Evolutionary conservation across 2,329 filamentous ascomycete species (phyloP), one percentile per base, ranked within the genome.

Genomic region (Elsinoe fawcettii): DNA sequence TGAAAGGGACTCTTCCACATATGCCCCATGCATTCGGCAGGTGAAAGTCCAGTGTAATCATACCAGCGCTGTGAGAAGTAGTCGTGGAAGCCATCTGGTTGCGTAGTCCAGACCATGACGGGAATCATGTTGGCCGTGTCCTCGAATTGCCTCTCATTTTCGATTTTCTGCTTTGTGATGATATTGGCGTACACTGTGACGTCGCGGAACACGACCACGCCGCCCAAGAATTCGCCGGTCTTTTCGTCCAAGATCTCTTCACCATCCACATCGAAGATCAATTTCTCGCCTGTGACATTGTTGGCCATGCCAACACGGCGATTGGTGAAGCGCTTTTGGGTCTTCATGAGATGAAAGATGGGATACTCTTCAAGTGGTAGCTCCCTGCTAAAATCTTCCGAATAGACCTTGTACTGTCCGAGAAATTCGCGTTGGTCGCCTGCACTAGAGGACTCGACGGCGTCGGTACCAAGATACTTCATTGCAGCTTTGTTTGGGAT

Each of bases 51-150:
- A 0, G 88, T 91, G 64, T 88, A 91, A n/a, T 82, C 79, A 65
- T 88, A 88, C 86, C 87, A 92, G n/a, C 84, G 75, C 47, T 82
- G 80, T 59, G 86, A 88, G 69, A 85, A 91, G 71, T 88, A 91
- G 64, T 91, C 87, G 62, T 82, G 78, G 23, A 74, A 63, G 0
- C 88, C 87, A 14, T 86, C 80, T 0, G 85, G 77, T 0, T 73
- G 82, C 0, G 87, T 81, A 0, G 86, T 90, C 86, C 87, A 92
- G 4, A 91, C 83, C 70, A 80, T 72, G 44, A 73, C 68, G 1
- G 73, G 73, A 56, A 76, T 73, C 62, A 75, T 85, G 61, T 91
- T 87, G 62, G 86, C 88, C 51, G 91, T 90, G 5, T 85, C 75
- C 65, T 84, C 83, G 68, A 92, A 91, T 51, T 87, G 80, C 63